Evolutionary conservation across 179 eudicot species (phyloP).

Genomic region (Vitellaria paradoxa): DNA sequence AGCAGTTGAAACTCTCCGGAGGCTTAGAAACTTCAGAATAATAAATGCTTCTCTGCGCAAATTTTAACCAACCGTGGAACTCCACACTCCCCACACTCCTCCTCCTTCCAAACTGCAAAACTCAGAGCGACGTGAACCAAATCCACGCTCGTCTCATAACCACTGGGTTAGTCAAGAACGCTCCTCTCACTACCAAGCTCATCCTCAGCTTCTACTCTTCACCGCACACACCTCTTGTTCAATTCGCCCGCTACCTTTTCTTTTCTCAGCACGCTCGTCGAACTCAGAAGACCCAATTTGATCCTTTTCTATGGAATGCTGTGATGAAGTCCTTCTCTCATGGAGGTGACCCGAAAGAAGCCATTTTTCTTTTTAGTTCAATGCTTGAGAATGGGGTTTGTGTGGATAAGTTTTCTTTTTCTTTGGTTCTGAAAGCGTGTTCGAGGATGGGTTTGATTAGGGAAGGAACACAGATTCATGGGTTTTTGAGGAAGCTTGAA

Average conservation of each 20-base stretch:
- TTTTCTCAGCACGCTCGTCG: conserved; percentile 21
- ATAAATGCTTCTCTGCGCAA: conserved; percentile 40
- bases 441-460: conserved; percentile 38
- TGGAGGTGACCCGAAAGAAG: conserved; percentile 41
- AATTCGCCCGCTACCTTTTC: conserved; percentile 57
- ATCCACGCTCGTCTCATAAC: conserved; percentile 62
- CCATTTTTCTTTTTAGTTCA: conserved; percentile 22
- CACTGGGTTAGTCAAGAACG: conserved; percentile 50
- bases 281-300: conserved; percentile 7
- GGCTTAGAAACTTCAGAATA: background rate
- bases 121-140: conserved; percentile 52
- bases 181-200: conserved; percentile 53
- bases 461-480: conserved; percentile 81
- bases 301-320: conserved; percentile 68
- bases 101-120: conserved; percentile 49
- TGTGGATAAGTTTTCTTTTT: conserved; percentile 62
- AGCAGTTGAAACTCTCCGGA: background rate
- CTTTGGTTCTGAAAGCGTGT: conserved; percentile 69
- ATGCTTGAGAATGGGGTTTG: conserved; percentile 57
- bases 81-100: conserved; percentile 38
- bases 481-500: conserved; percentile 49
- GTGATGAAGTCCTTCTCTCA: conserved; percentile 55
- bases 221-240: conserved; percentile 27
- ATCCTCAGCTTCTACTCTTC: conserved; percentile 54
- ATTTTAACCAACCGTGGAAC: conserved; percentile 56